Percentiles rank a stretch among this genome's conserved stretches.
These are phyloP conservation scores for Pseudocercospora crystallina DNA, from an alignment of 2,329 filamentous ascomycete species.

Conservation along the genomic window DNA sequence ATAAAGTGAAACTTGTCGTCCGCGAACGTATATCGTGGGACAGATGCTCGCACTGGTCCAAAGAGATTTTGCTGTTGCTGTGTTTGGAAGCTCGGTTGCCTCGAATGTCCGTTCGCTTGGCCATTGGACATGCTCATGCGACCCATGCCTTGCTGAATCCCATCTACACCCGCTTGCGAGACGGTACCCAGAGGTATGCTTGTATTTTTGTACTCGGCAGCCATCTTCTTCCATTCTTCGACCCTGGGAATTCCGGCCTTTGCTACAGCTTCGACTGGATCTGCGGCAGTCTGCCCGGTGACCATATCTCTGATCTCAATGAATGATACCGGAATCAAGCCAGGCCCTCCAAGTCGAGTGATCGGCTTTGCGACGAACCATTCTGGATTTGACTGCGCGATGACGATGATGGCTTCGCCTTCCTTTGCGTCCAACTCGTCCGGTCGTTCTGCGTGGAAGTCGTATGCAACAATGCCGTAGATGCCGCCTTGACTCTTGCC, in stretches of 20 bases:
- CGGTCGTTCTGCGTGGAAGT: slow-evolving; percentile 91
- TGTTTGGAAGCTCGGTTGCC: slow-evolving; percentile 41
- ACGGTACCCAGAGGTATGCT: slow-evolving; percentile 92
- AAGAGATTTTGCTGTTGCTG: slow-evolving; percentile 51
- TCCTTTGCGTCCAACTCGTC: slow-evolving; percentile 95
- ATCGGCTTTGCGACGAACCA: slow-evolving; percentile 99
- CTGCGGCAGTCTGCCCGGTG: slow-evolving; percentile 75
- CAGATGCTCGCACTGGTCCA: slow-evolving; percentile 77
- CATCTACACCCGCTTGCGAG: slow-evolving; percentile 54
- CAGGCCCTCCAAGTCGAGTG: slow-evolving; percentile 88
- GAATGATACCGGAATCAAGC: slow-evolving; percentile 93
- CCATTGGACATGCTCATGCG: slow-evolving; percentile 70
- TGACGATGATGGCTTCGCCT: slow-evolving; percentile 95
- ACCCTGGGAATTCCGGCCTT: slow-evolving; percentile 89
- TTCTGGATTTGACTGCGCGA: slow-evolving; percentile 96
- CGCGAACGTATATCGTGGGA: slow-evolving; percentile 90
- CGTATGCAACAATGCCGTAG: slow-evolving; percentile 94
- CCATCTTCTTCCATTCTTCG: slow-evolving; percentile 99
- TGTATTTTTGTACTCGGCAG: slow-evolving; percentile 97
- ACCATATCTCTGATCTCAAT: slow-evolving; percentile 95
- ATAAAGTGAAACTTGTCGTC: slow-evolving; percentile 99
- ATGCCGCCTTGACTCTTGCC: slow-evolving; percentile 69
- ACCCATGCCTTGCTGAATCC: slow-evolving; percentile 60
- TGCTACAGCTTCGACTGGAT: slow-evolving; percentile 81
- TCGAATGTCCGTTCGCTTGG: slow-evolving; percentile 33